phyloP scores from a whole-genome alignment of 176 grass and related monocot species.

The Triticum turgidum region DNA sequence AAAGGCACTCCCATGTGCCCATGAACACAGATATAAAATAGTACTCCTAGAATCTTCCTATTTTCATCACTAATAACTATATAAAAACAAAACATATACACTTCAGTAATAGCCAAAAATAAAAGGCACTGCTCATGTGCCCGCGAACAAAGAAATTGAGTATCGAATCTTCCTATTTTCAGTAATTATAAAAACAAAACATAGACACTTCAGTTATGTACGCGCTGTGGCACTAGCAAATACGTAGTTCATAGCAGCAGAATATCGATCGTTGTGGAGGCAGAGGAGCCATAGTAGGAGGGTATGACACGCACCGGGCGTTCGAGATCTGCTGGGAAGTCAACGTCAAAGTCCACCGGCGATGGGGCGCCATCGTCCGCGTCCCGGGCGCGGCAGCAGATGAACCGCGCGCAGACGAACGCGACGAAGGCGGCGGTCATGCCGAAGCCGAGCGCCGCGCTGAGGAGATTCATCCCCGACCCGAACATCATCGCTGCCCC shows the following conservation, averaged over 20 bases:
- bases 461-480: conserved; percentile 68
- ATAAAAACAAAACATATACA: no score
- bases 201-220: not conserved
- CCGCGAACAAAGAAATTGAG: no score
- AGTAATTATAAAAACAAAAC: not conserved
- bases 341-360: conserved; percentile 37
- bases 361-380: conserved; percentile 19
- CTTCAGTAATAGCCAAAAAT: no score
- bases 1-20: no score
- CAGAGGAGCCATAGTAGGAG: not conserved
- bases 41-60: no score
- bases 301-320: conserved; percentile 40
- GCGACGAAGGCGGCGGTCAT: conserved; percentile 77
- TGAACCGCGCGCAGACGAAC: conserved; percentile 68
- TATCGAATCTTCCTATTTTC: no score
- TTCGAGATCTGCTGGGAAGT: conserved; percentile 49
- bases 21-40: no score
- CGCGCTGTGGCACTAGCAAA: not conserved
- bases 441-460: conserved; percentile 77
- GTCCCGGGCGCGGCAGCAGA: conserved; percentile 50
- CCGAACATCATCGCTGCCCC: conserved; percentile 37
- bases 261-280: not conserved
- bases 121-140: no score
- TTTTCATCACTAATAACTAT: no score
- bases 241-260: not conserved